Base-by-base conservation (phyloP, 2,329 filamentous ascomycete genomes). In the Ascochyta rabiei region DNA sequence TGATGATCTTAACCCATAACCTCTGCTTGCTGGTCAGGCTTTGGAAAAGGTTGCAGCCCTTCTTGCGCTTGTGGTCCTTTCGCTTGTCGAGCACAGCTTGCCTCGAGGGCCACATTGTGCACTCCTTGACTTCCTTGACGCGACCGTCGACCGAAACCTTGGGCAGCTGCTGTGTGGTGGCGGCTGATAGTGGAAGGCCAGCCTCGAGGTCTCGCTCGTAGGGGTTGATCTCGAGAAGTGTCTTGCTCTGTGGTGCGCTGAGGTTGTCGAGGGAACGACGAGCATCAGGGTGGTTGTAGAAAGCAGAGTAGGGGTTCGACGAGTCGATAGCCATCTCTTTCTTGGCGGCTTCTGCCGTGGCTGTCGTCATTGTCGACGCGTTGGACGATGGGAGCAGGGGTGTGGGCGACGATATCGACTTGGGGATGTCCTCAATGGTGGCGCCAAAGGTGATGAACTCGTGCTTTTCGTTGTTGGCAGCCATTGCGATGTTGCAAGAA, bases 31-130 rank as follows among this genome's bases (percentile, higher is more conserved):
- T 77, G 64, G 60, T 75, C 62, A 79, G 61, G 54, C 65, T 68
- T 44, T 68, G 65, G 75, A 79, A 79, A 35, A 72, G 71, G 42
- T 71, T 73, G 62, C 74, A 78, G 59, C 74, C 74, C 43, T 69
- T 71, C 42, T 65, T 66, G 40, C 74, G 67, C 68, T 77, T 73
- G 64, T 73, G 71, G 35, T 60, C 62, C 65, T 72, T 73, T 52
- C 74, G 72, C 65, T 75, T 76, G 61, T 78, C 74, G 62, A 77
- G 70, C 52, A 81, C 74, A 28, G 79, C 78, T 66, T 79, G 75
- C 60, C 76, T 75, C 37, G 78, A 77, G 7, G 80, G 80, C 80
- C 80, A 82, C 78, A 81, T 81, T 60, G 75, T 77, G 75, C 79
- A 81, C 56, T 81, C 80, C 66, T 80, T 79, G 61, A 67, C 62